Evolutionary conservation across 2,329 filamentous ascomycete species (phyloP).

Genomic region (Ilyonectria destructans): DNA sequence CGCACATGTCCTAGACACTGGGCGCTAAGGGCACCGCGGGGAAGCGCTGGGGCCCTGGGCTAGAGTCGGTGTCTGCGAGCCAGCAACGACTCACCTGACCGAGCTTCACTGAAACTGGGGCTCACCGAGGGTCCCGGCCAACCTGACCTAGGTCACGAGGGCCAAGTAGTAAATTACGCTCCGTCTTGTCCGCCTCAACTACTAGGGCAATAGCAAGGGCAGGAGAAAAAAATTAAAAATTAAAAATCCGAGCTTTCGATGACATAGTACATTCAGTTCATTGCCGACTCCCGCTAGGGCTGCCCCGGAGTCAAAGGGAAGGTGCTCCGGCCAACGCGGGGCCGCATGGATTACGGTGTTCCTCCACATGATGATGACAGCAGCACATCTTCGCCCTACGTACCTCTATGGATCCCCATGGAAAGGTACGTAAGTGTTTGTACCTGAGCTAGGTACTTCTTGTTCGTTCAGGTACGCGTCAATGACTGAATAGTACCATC

Average conservation of each 20-base stretch:
- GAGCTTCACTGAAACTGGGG: constrained; percentile 32
- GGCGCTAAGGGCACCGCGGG: constrained; percentile 29
- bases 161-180: constrained; percentile 36
- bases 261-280: constrained; percentile 7
- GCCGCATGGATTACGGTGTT: constrained; percentile 35
- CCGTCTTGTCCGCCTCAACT: constrained; percentile 17
- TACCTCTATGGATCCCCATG: constrained; percentile 5
- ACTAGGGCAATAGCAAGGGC: constrained; percentile 6
- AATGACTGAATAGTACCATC: constrained; percentile 38
- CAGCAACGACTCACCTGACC: constrained; percentile 43
- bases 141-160: constrained; percentile 47
- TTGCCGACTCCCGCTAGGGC: constrained; percentile 14
- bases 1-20: constrained; percentile 24
- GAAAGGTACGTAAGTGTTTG: constrained; percentile 45
- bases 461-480: constrained; percentile 11
- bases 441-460: constrained; percentile 24
- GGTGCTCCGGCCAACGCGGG: constrained; percentile 45
- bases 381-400: constrained; percentile 2
- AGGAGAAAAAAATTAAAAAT: background rate
- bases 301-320: constrained; percentile 15
- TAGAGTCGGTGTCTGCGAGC: constrained; percentile 20
- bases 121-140: constrained; percentile 48
- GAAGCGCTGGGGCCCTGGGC: constrained; percentile 20
- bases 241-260: background rate
- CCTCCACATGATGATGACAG: constrained; percentile 4